Conservation (phyloP, 176 grass and related monocot genomes). For the Triticum dicoccoides region DNA sequence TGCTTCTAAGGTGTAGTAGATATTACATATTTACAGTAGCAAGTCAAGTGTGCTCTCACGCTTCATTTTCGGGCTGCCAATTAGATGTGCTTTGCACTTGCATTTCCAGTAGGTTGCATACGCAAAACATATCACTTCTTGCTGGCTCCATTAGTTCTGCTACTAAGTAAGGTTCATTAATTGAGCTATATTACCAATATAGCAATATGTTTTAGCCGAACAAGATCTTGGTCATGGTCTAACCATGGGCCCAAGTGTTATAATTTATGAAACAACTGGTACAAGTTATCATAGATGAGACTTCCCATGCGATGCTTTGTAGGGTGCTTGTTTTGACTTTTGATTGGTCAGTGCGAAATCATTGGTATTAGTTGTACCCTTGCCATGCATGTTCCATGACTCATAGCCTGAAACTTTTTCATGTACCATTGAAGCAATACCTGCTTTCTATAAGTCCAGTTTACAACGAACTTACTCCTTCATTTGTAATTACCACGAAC, state of each 20-base stretch:
- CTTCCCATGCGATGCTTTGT: background rate
- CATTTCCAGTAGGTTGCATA: background rate
- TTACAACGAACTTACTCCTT: background rate
- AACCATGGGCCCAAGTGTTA: background rate
- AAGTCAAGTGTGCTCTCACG: background rate
- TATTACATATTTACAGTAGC: background rate
- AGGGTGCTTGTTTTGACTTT: conserved; percentile 5
- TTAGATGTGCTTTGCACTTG: conserved; percentile 1
- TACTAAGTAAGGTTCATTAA: background rate
- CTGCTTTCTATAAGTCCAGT: background rate
- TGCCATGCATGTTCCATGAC: background rate
- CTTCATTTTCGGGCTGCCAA: background rate
- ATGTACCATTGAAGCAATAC: background rate
- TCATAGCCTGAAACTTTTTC: background rate
- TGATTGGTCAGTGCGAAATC: background rate
- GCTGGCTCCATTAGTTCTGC: background rate
- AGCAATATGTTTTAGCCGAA: background rate
- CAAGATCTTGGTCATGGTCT: background rate
- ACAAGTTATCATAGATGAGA: background rate
- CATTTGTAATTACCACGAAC: conserved; percentile 6
- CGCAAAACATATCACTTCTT: background rate
- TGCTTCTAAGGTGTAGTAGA: background rate
- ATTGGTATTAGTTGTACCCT: background rate
- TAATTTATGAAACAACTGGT: background rate
- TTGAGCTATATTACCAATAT: background rate